Base-by-base conservation (phyloP, 1,139 yeast genomes). In the Taiozyma sp. region DNA sequence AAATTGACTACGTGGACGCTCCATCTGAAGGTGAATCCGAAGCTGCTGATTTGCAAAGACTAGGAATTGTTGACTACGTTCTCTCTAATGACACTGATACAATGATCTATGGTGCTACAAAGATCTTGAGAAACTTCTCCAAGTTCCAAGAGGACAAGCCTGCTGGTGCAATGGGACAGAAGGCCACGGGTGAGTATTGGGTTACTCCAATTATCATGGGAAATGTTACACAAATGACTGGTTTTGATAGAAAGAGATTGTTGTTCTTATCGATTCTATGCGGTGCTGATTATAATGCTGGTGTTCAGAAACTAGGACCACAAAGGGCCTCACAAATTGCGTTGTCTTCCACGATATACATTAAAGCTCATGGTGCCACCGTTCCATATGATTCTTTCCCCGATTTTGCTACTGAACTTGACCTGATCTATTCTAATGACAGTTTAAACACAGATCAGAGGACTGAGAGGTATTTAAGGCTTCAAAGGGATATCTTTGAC, bases 21-120 rank as follows among this genome's bases (percentile, higher is more conserved):
- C 84, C 88, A 0, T 92, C 85, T 0, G 97, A 90, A 63, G 97
- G 87, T 0, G 97, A 90, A 63, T 92, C 95, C 1, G 92, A 87
- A 59, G 84, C 96, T 59, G 88, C 92, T 0, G 66, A 77, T 59
- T 66, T 90, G 29, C 89, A 87, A 63, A 62, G 61, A 29, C 61
- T 71, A 14, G 84, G 83, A 0, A 64, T 79, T 1, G 95, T 87
- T 2, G 96, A 90, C 65, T 87, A 76, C 54, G 85, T 87, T 1
- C 69, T 89, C 34, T 74, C 87, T 5, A 85, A 86, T 56, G 97
- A 91, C 67, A 81, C 85, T 0, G 97, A 90, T 65, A 72, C 80
- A 1, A 68, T 90, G 34, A 77, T 87, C 12, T 87, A 83, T 69
- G 97, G 97, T 0, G 90, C 91, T 0, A 72, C 77, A 0, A 66